Evolutionary conservation across 1,284 basidiomycete species (phyloP).

Genomic region (Hemileia vastatrix): DNA sequence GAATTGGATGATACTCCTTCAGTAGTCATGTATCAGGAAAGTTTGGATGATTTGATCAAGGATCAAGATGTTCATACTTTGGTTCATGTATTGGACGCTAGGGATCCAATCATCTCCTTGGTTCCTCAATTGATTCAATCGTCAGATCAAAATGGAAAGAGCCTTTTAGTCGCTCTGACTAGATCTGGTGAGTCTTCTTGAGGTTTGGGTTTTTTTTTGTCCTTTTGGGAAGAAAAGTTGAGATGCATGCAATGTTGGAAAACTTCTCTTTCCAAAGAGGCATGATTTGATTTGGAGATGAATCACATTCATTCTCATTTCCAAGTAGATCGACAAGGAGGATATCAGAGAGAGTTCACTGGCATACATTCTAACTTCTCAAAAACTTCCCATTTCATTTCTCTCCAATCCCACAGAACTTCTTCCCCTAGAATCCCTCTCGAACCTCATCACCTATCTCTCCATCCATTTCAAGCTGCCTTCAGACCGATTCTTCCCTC

Average conservation of each 20-base stretch:
- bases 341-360: too few species aligned
- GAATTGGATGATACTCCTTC: background rate
- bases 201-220: too few species aligned
- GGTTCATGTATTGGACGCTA: background rate
- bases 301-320: too few species aligned
- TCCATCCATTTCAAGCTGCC: background rate
- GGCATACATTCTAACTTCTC: too few species aligned
- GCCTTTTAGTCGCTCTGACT: background rate
- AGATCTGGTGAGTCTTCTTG: too few species aligned
- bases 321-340: too few species aligned
- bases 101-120: background rate
- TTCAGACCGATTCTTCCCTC: background rate
- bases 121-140: background rate
- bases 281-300: too few species aligned
- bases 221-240: too few species aligned
- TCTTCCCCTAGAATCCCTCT: background rate
- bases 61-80: background rate
- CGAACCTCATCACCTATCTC: background rate
- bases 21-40: background rate
- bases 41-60: background rate
- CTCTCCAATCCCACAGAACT: too few species aligned
- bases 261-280: too few species aligned
- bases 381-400: too few species aligned
- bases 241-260: too few species aligned
- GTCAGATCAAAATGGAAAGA: background rate